phyloP scores from a whole-genome alignment of 306 rosid genomes.

The Senna siamea region DNA sequence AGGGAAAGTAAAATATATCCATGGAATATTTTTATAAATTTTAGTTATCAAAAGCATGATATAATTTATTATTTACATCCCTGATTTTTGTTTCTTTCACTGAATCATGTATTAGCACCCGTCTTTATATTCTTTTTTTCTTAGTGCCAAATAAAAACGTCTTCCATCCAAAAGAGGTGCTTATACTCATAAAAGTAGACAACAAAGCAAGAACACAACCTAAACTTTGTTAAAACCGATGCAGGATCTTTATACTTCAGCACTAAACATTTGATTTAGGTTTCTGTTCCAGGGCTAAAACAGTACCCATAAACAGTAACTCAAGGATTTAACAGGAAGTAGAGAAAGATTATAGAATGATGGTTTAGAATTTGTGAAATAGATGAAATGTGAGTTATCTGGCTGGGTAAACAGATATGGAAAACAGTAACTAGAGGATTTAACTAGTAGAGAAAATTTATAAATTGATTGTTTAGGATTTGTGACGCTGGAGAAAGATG shows the following conservation, averaged over 20 bases:
- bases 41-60: constrained; percentile 4
- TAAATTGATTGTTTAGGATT: too few relatives aligned
- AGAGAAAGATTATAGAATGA: too few relatives aligned
- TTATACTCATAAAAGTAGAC: constrained; percentile 17
- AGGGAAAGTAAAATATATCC: constrained; percentile 20
- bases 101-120: not conserved
- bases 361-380: too few relatives aligned
- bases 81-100: not conserved
- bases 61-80: not conserved
- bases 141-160: too few relatives aligned
- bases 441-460: too few relatives aligned
- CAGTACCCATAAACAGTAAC: not conserved
- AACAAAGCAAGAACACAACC: constrained; percentile 13
- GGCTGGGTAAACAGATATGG: too few relatives aligned
- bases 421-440: too few relatives aligned
- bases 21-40: not conserved
- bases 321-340: not conserved
- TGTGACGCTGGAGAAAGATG: too few relatives aligned
- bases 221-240: constrained; percentile 9
- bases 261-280: not conserved
- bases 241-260: not conserved
- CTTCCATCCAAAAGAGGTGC: constrained; percentile 25
- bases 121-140: constrained; percentile 8
- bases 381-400: too few relatives aligned
- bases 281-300: not conserved